phyloP scores from a whole-genome alignment of 805 yeast species.

The Cyberlindnera subsufficiens region DNA sequence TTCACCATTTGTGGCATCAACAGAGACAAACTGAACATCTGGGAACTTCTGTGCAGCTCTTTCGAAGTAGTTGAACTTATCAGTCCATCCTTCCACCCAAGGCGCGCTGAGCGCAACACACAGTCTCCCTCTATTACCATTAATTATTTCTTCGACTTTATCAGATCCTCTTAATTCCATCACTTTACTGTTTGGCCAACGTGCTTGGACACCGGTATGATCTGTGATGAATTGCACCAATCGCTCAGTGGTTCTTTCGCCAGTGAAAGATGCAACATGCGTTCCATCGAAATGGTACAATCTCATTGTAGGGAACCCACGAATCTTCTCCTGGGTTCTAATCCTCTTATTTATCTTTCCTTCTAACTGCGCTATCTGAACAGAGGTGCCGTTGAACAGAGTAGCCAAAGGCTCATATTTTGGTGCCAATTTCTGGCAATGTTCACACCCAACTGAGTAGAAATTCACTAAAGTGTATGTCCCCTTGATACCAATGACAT shows the following conservation, averaged over 20 bases:
- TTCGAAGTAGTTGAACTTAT: slow-evolving; percentile 28
- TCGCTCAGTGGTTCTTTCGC: slow-evolving; percentile 26
- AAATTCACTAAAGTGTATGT: slow-evolving; percentile 26
- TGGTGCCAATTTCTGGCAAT: slow-evolving; percentile 43
- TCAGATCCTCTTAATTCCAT: slow-evolving; percentile 9
- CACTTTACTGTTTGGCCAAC: slow-evolving; percentile 24
- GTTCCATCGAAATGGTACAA: slow-evolving; percentile 38
- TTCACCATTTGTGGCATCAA: slow-evolving; percentile 28
- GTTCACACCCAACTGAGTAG: slow-evolving; percentile 38
- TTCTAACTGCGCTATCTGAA: slow-evolving; percentile 31
- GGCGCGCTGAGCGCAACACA: slow-evolving; percentile 31
- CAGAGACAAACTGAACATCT: slow-evolving; percentile 23
- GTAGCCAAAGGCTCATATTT: slow-evolving; percentile 36
- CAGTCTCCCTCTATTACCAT: slow-evolving; percentile 4
- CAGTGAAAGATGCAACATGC: slow-evolving; percentile 30
- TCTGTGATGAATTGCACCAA: slow-evolving; percentile 27
- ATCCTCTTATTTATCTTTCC: slow-evolving; percentile 30
- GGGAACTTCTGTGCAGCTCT: slow-evolving; percentile 21
- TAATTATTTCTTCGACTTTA: slow-evolving; percentile 6
- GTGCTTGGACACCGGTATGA: slow-evolving; percentile 29
- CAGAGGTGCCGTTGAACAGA: slow-evolving; percentile 33
- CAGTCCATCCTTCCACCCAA: slow-evolving; percentile 29
- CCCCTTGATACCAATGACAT: slow-evolving; percentile 13
- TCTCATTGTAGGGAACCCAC: slow-evolving; percentile 44
- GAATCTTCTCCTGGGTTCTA: slow-evolving; percentile 33